phyloP scores from a whole-genome alignment of 2,329 filamentous ascomycete species.

The Arachnopeziza araneosa region DNA sequence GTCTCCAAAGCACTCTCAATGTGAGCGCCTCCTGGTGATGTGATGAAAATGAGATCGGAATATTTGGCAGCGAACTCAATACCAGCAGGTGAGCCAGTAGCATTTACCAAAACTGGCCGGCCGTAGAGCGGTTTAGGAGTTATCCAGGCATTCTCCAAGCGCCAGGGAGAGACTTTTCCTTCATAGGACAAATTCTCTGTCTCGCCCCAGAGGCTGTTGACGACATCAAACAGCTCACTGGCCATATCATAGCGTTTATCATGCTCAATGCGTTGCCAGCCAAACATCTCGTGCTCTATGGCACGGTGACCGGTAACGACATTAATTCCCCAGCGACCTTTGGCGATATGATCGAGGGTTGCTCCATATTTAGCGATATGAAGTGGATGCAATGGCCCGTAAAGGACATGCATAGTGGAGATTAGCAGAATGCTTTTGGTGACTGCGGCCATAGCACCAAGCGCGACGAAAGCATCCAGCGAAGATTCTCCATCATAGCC shows the following conservation, averaged over 20 bases:
- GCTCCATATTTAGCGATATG: constrained; percentile 25
- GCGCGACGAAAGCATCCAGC: constrained; percentile 21
- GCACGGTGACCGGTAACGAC: constrained; percentile 24
- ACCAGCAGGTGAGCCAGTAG: constrained; percentile 20
- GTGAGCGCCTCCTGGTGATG: constrained; percentile 19
- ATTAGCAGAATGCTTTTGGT: constrained; percentile 26
- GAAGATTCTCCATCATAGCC: constrained; percentile 10
- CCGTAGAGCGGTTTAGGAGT: constrained; percentile 22
- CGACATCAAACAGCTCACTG: constrained; percentile 21
- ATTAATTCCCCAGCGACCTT: constrained; percentile 25
- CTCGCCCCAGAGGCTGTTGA: constrained; percentile 23
- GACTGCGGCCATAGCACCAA: constrained; percentile 25
- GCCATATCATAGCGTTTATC: constrained; percentile 25
- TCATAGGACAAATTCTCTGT: constrained; percentile 21
- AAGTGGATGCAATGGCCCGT: constrained; percentile 22
- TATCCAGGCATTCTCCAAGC: constrained; percentile 21
- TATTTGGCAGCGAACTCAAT: constrained; percentile 21
- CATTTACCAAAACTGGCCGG: constrained; percentile 20
- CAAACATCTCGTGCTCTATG: constrained; percentile 24
- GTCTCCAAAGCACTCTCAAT: constrained; percentile 22
- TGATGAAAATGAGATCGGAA: constrained; percentile 24
- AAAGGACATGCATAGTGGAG: constrained; percentile 23
- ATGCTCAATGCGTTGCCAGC: constrained; percentile 23
- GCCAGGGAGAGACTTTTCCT: constrained; percentile 17
- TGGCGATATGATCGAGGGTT: constrained; percentile 23